Conservation (phyloP, 163 green algal genomes). For the Prototheca wickerhamii region DNA sequence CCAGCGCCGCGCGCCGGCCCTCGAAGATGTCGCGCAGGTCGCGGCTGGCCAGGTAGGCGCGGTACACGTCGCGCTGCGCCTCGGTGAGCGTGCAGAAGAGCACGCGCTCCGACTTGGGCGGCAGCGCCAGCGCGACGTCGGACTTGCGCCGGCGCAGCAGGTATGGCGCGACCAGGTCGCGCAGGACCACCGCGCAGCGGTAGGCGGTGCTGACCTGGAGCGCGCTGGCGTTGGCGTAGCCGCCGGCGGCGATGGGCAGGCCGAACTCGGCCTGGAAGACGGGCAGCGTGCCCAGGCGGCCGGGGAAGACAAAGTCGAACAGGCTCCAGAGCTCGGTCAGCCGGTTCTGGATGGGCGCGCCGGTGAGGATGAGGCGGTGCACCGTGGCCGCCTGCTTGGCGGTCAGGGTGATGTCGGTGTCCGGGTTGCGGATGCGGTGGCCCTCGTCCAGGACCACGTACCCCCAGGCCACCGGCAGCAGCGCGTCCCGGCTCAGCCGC, state of each 20-base stretch:
- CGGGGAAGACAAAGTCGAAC: slow-evolving; percentile 99
- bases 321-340: slow-evolving; percentile 93
- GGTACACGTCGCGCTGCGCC: slow-evolving; percentile 81
- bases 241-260: slow-evolving; percentile 86
- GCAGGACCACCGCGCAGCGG: slow-evolving; percentile 87
- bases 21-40: slow-evolving; percentile 55
- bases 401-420: slow-evolving; percentile 86
- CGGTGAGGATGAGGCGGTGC: slow-evolving; percentile 89
- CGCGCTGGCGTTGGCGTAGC: slow-evolving; percentile 79
- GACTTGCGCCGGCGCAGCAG: slow-evolving; percentile 87
- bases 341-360: slow-evolving; percentile 91
- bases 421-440: slow-evolving; percentile 95
- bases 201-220: slow-evolving; percentile 83
- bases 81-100: slow-evolving; percentile 81
- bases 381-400: slow-evolving; percentile 89
- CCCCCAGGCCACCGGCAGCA: slow-evolving; percentile 75
- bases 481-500: slow-evolving; percentile 46
- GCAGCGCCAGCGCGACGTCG: slow-evolving; percentile 80
- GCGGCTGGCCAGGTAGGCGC: slow-evolving; percentile 59
- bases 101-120: slow-evolving; percentile 91
- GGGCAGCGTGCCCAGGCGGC: slow-evolving; percentile 92
- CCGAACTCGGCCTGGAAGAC: slow-evolving; percentile 94
- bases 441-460: slow-evolving; percentile 92
- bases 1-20: slow-evolving; percentile 61
- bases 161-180: slow-evolving; percentile 92